Evolutionary conservation across 2,329 filamentous ascomycete species (phyloP).

Genomic region (Penicillium sp.): DNA sequence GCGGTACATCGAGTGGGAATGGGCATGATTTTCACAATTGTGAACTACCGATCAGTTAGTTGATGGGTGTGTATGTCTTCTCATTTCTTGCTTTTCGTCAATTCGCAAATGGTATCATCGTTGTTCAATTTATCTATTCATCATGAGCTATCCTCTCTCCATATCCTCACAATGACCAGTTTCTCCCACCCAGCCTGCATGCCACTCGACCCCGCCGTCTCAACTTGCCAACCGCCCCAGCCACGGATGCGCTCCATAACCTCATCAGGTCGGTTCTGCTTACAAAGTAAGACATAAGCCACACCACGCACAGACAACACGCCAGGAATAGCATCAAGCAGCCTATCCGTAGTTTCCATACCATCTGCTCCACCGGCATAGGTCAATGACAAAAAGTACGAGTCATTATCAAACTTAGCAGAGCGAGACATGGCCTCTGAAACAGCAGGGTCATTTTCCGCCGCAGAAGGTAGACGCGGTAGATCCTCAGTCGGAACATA

Average conservation of each 20-base stretch:
- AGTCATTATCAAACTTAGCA: constrained; percentile 70
- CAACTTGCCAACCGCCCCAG: constrained; percentile 68
- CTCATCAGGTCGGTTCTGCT: constrained; percentile 78
- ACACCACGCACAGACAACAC: constrained; percentile 68
- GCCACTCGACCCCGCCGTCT: constrained; percentile 78
- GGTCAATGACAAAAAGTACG: constrained; percentile 76
- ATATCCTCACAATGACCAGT: constrained; percentile 83
- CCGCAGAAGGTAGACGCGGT: constrained; percentile 52
- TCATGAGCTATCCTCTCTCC: constrained; percentile 49
- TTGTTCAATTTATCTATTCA: not conserved
- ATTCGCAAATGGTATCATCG: constrained; percentile 1
- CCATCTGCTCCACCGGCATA: constrained; percentile 88
- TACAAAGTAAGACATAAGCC: constrained; percentile 85
- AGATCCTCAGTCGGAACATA: constrained; percentile 85
- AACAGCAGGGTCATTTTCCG: constrained; percentile 26
- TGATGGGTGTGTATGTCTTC: not conserved
- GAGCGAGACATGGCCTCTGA: constrained; percentile 26
- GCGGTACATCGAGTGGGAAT: not conserved
- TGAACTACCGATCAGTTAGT: not conserved
- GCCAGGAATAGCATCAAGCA: constrained; percentile 67
- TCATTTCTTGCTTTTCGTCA: not conserved
- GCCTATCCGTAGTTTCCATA: constrained; percentile 86
- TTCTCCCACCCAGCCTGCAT: constrained; percentile 93
- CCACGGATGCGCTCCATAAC: constrained; percentile 63
- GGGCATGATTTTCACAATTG: not conserved